phyloP scores from a whole-genome alignment of 768 basidiomycete species.

The Macrocybe gigantea region DNA sequence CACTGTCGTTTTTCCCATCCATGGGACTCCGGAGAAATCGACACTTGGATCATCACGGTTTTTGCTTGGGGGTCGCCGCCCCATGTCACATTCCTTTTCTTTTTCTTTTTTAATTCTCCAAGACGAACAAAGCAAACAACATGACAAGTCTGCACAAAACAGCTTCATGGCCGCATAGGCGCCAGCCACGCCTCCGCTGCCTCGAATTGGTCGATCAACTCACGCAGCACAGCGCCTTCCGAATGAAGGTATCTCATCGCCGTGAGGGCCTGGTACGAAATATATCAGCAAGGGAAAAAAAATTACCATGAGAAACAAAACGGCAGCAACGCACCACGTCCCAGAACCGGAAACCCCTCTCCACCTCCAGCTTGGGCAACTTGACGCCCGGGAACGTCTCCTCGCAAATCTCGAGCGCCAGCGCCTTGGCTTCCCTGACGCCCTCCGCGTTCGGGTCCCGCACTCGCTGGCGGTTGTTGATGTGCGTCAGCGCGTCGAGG shows the following conservation, averaged over 20 bases:
- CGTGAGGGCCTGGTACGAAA: conserved; percentile 56
- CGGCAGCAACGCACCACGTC: conserved; percentile 68
- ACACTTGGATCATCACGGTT: conserved; percentile 16
- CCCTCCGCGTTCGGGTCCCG: conserved; percentile 73
- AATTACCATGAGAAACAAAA: conserved; percentile 1
- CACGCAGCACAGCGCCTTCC: conserved; percentile 73
- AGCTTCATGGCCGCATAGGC: conserved; percentile 77
- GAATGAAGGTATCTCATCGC: conserved; percentile 88
- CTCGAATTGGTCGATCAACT: conserved; percentile 94
- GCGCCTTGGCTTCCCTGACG: conserved; percentile 75
- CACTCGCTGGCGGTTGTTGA: conserved; percentile 76
- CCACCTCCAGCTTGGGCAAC: conserved; percentile 80
- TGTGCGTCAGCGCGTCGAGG: conserved; percentile 85
- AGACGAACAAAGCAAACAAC: conserved; percentile 10
- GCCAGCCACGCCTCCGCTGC: conserved; percentile 91
- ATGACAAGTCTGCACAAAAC: conserved; percentile 9
- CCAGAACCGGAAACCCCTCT: conserved; percentile 98
- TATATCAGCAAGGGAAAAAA: conserved; percentile 4
- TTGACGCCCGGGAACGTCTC: conserved; percentile 94
- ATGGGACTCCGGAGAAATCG: conserved; percentile 10
- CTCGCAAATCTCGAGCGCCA: conserved; percentile 89
- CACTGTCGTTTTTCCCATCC: neutral
- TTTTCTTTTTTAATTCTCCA: conserved; percentile 17
- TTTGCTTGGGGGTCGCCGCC: conserved; percentile 6
- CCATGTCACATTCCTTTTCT: conserved; percentile 22